phyloP scores from a whole-genome alignment of 441 rosid species.

The Brassica balearica region DNA sequence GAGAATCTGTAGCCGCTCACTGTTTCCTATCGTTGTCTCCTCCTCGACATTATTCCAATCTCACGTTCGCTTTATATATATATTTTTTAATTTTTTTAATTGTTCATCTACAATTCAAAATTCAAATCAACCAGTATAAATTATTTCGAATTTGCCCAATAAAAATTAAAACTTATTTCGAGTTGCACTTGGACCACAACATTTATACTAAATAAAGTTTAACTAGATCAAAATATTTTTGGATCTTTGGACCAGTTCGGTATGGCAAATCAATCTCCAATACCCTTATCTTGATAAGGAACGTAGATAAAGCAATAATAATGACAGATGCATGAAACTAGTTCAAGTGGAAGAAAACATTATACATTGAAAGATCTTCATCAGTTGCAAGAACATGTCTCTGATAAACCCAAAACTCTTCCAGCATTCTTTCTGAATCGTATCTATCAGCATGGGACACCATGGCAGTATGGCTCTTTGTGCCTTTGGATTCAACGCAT shows the following conservation, averaged over 20 bases:
- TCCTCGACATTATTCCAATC: conserved; percentile 33
- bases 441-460: conserved; percentile 48
- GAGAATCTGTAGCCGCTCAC: conserved; percentile 58
- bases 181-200: conserved; percentile 35
- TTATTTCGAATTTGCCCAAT: background rate
- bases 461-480: conserved; percentile 34
- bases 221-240: conserved; percentile 6
- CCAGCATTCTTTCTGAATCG: conserved; percentile 38
- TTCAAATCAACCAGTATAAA: too few species aligned
- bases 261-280: conserved; percentile 22
- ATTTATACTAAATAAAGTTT: background rate
- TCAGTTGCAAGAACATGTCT: conserved; percentile 39
- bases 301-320: conserved; percentile 28
- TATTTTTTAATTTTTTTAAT: background rate
- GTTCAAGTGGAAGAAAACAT: conserved; percentile 42
- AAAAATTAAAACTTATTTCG: conserved; percentile 4
- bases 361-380: conserved; percentile 34
- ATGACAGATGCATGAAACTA: conserved; percentile 46
- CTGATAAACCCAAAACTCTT: conserved; percentile 33
- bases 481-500: conserved; percentile 34
- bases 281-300: conserved; percentile 38
- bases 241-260: conserved; percentile 29
- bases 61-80: conserved; percentile 29
- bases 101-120: background rate
- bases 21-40: conserved; percentile 44